Conservation (phyloP, 2,329 filamentous ascomycete genomes). For the Penicillium brasilianum region DNA sequence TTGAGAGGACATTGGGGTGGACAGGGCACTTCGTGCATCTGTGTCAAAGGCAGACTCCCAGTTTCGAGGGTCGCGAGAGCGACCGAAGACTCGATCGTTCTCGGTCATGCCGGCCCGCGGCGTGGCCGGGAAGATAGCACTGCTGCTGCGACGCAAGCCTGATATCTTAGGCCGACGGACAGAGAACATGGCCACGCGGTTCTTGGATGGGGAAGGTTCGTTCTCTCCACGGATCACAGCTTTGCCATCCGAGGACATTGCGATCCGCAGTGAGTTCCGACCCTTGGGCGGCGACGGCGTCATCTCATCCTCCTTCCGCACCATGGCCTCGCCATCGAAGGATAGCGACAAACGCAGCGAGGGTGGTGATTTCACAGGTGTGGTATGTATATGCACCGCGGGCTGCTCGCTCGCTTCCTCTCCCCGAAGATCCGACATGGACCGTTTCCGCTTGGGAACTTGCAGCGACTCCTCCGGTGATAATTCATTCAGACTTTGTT, state of each 20-base stretch:
- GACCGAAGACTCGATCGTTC: conserved; percentile 63
- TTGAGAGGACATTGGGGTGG: conserved; percentile 79
- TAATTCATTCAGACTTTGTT: conserved; percentile 19
- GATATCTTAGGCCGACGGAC: conserved; percentile 56
- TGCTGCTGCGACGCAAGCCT: conserved; percentile 72
- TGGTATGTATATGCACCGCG: conserved; percentile 22
- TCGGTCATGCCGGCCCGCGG: conserved; percentile 60
- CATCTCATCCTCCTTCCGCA: conserved; percentile 45
- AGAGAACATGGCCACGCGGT: conserved; percentile 55
- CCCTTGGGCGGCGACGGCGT: conserved; percentile 49
- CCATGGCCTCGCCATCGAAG: conserved; percentile 48
- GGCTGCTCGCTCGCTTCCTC: conserved; percentile 17
- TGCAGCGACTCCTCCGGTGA: conserved; percentile 27
- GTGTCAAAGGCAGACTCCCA: conserved; percentile 93
- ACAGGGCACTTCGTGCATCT: conserved; percentile 77
- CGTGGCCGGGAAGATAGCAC: conserved; percentile 65
- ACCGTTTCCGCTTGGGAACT: conserved; percentile 42
- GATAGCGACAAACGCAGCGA: conserved; percentile 49
- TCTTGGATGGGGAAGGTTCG: conserved; percentile 69
- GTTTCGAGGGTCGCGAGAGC: conserved; percentile 83
- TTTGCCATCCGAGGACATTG: conserved; percentile 85
- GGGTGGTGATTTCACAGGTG: conserved; percentile 42
- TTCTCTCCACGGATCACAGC: conserved; percentile 79
- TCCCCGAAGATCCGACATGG: conserved; percentile 36
- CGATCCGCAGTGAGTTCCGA: conserved; percentile 69